phyloP scores from a whole-genome alignment of 78 protist genomes.

The Planoprotostelium fungivorum region DNA sequence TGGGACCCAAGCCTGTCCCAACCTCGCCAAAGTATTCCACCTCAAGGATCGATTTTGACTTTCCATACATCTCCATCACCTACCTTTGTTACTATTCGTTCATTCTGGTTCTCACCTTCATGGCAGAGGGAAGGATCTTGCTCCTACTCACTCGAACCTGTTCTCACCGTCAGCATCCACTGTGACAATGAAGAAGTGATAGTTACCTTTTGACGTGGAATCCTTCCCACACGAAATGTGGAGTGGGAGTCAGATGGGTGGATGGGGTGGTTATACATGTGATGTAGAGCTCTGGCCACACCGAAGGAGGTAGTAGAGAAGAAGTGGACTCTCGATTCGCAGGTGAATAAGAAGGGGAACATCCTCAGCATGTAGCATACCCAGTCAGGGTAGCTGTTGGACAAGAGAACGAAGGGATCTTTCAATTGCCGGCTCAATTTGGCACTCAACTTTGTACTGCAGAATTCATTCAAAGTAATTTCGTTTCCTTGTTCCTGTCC shows the following conservation, averaged over 20 bases:
- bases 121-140: conserved; percentile 66
- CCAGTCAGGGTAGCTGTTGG: conserved; percentile 70
- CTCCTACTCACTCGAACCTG: conserved; percentile 63
- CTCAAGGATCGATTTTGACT: conserved; percentile 63
- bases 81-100: no score
- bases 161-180: background rate
- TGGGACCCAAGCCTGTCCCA: conserved; percentile 77
- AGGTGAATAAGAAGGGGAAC: conserved; percentile 62
- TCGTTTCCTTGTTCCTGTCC: no score
- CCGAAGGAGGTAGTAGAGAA: conserved; percentile 74
- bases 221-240: conserved; percentile 48
- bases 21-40: conserved; percentile 84
- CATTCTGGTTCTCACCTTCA: no score
- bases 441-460: conserved; percentile 57
- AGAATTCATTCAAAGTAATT: background rate
- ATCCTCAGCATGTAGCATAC: conserved; percentile 23
- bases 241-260: conserved; percentile 16
- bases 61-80: conserved; percentile 68
- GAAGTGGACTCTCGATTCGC: conserved; percentile 44
- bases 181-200: conserved; percentile 54
- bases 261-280: conserved; percentile 25
- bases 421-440: conserved; percentile 76
- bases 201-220: conserved; percentile 69
- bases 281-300: conserved; percentile 71
- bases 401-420: conserved; percentile 77